Evolutionary conservation across 805 yeast genomes (phyloP), one percentile per base, ranked within the genome.

Genomic region (Ogataea allantospora): DNA sequence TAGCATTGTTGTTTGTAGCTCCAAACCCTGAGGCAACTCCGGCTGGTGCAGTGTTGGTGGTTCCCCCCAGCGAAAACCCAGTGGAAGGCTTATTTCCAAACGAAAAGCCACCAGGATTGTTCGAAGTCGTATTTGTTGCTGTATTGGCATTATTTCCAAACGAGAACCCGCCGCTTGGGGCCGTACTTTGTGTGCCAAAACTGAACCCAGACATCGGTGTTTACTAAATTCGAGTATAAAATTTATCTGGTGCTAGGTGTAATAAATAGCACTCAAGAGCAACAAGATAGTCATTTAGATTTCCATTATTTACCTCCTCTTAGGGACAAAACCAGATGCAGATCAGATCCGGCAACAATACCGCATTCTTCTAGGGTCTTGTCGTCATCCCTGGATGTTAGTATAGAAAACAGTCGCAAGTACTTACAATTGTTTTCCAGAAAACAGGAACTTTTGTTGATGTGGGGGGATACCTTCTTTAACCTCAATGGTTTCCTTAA

Each of bases 381-480:
- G 15, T 83, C 85, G 58, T 91, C 98, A 50, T 83, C 83, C 63
- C 78, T 71, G 12, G 12, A 21, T 21, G 23, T 21, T 7, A 13
- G 36, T 27, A 21, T 31, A 30, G 14, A n/a, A 12, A n/a, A 3
- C 15, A 6, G 5, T 30, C 15, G 18, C 7, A 10, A 11, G 7
- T 40, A 71, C 84, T 59, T 67, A 77, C 83, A 91, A 75, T 67
- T 91, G 97, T 50, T 87, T 85, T 14, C 99, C 99, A 39, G 84
- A 80, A 64, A 76, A 88, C 53, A 91, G 82, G 48, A 91, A 77
- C 50, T 96, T 77, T 64, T 93, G 99, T 65, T 91, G 99, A 20
- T 85, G 79, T 8, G 98, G 97, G 2, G 98, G 96, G 39, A 91
- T 91, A 2, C 98, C 99, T 60, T 91, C 98, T 54, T 87, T 87